Evolutionary conservation across 768 basidiomycete genomes (phyloP).

Genomic region (Naganishia kalamii): DNA sequence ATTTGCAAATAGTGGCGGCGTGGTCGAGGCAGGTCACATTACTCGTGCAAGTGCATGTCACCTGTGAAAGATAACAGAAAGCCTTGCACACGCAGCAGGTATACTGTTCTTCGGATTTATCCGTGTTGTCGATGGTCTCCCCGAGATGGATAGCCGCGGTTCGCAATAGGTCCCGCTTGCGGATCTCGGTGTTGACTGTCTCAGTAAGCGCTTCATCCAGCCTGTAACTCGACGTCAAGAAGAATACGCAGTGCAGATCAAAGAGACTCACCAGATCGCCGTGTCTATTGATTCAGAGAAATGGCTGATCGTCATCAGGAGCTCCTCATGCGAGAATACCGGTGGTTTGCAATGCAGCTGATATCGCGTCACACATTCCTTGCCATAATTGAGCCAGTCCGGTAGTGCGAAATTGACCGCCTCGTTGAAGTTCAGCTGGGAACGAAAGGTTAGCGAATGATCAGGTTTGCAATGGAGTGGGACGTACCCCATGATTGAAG

Average conservation of each 20-base stretch:
- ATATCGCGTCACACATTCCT: slow-evolving; percentile 83
- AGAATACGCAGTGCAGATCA: not conserved
- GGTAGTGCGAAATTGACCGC: slow-evolving; percentile 97
- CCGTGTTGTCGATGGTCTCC: slow-evolving; percentile 69
- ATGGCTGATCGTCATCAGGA: slow-evolving; percentile 94
- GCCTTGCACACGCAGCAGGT: slow-evolving; percentile 89
- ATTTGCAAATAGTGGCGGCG: slow-evolving; percentile 66
- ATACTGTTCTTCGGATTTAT: slow-evolving; percentile 86
- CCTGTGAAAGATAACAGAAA: slow-evolving; percentile 91
- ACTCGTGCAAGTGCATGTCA: slow-evolving; percentile 69
- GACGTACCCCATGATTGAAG: slow-evolving; percentile 79
- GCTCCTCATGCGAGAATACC: slow-evolving; percentile 96
- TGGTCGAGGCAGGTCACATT: slow-evolving; percentile 83
- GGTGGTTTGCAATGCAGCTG: slow-evolving; percentile 84
- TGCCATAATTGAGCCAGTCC: slow-evolving; percentile 83
- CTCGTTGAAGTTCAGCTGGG: slow-evolving; percentile 82
- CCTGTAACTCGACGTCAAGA: slow-evolving; percentile 52
- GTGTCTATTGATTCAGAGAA: slow-evolving; percentile 88
- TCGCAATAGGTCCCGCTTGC: slow-evolving; percentile 61
- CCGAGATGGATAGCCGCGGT: slow-evolving; percentile 51
- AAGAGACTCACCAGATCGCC: slow-evolving; percentile 69
- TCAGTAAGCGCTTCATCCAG: slow-evolving; percentile 72
- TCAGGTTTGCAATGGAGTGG: not conserved
- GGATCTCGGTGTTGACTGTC: slow-evolving; percentile 80
- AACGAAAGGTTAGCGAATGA: not conserved